Evolutionary conservation across 78 protist genomes (phyloP).

Genomic region (Capsaspora owczarzaki): DNA sequence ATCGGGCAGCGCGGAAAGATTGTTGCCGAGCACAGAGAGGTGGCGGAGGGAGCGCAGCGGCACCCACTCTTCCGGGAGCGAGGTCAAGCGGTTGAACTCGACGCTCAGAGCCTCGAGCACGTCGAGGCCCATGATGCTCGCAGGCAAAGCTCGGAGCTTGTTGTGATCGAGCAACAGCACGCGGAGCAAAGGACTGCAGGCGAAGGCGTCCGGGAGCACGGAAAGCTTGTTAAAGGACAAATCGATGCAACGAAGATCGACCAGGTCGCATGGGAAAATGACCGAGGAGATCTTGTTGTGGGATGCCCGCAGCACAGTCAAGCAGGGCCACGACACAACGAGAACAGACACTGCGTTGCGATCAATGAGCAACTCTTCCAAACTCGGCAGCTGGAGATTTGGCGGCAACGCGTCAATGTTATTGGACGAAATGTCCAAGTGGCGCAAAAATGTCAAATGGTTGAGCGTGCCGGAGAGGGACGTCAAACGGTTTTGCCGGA

Average conservation of each 20-base stretch:
- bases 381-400: too few relatives aligned
- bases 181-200: not conserved
- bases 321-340: too few relatives aligned
- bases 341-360: too few relatives aligned
- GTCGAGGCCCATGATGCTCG: not conserved
- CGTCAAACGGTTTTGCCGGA: too few relatives aligned
- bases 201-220: not conserved
- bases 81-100: not conserved
- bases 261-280: not conserved
- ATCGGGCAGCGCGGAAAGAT: not conserved
- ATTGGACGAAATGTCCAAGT: too few relatives aligned
- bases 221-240: not conserved
- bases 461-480: too few relatives aligned
- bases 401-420: too few relatives aligned
- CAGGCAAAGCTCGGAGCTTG: not conserved
- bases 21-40: not conserved
- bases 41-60: not conserved
- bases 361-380: too few relatives aligned
- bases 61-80: not conserved
- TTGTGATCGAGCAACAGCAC: not conserved
- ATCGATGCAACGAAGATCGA: not conserved
- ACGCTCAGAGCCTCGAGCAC: not conserved
- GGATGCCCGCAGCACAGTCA: too few relatives aligned
- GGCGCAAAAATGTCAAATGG: too few relatives aligned
- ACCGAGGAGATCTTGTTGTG: too few relatives aligned